Evolutionary conservation across 805 yeast species (phyloP), one percentile per base, ranked within the genome.

Genomic region (Yarrowia hollandica): DNA sequence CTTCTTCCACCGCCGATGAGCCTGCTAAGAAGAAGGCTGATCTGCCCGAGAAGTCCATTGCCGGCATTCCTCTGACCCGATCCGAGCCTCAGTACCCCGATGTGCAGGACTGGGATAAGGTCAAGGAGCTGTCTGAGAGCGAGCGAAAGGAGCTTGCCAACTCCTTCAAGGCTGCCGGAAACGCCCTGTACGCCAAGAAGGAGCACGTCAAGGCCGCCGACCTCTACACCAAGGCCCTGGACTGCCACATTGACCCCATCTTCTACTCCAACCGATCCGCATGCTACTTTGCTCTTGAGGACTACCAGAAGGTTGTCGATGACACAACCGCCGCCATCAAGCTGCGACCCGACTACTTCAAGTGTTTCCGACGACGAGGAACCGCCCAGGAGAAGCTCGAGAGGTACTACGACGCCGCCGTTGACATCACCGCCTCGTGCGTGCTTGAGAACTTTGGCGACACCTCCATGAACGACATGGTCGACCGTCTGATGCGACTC

Each of bases 261-360:
- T 94, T 81, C 75, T 92, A 85, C 76, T 90, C 97, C 62, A 94
- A 94, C 78, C 84, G 97, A 74, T 90, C 98, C 25, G 99, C 99
- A 15, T 92, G 97, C 74, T 88, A 88, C 75, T 87, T 91, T 55
- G 89, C 95, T 8, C 77, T 88, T 65, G 82, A 84, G 64, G 82
- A 90, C 63, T 84, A 82, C 70, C 90, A 88, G 66, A 85, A 90
- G 71, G 96, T 91, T 46, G 80, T 94, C 63, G 88, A 83, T 65
- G 97, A 90, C 72, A 87, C 97, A 60, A 82, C 96, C 18, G 81
- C 79, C 62, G 99, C 98, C 25, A 79, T 94, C 67, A 80, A 83
- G 67, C 75, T 92, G 67, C 87, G 90, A 71, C 96, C 96, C 11
- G 92, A 87, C 71, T 92, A 94, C 75, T 77, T 88, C 68, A 94